Evolutionary conservation across 2,329 filamentous ascomycete species (phyloP), one percentile per base, ranked within the genome.

Genomic region (Aspergillus calidoustus): DNA sequence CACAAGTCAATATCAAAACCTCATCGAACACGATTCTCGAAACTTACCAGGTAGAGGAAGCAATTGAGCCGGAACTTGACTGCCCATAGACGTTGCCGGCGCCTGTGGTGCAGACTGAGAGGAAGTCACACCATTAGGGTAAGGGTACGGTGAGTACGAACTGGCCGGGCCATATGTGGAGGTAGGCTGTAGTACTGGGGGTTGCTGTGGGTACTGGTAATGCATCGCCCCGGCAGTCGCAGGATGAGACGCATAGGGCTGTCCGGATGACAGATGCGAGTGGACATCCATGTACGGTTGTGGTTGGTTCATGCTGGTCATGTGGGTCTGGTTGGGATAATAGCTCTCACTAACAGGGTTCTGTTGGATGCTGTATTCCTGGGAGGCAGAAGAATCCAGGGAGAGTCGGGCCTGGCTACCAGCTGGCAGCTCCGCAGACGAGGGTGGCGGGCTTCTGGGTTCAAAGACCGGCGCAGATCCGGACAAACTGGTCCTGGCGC

Each of bases 261-360:
- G 91, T 63, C 89, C 89, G 68, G 89, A 86, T 70, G 91, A 91
- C 83, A 96, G 89, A 78, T 95, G 91, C 71, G 86, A 82, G 74
- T 89, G 85, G 73, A 95, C 93, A 77, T 96, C 95, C 89, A 96
- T 91, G 71, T 96, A 94, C 69, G 88, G 84, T 72, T 88, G 86
- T 71, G 86, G 85, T 79, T 90, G 89, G 81, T 96, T 96, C 93
- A 97, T 97, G 79, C 76, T 82, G 72, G 74, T 69, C 64, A 76
- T 70, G 57, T 76, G 73, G 43, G 69, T 72, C n/a, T 74, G 73
- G 46, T 68, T 71, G 31, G 73, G 71, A 68, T 81, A 81, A 66
- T 82, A 83, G 41, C 74, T 70, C 47, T 81, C 76, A 56, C 71
- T 74, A 49, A 73, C 69, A 25, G 77, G 72, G 15, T 74, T 63